Evolutionary conservation across 805 yeast species (phyloP).

Genomic region (Ogataea polymorpha): DNA sequence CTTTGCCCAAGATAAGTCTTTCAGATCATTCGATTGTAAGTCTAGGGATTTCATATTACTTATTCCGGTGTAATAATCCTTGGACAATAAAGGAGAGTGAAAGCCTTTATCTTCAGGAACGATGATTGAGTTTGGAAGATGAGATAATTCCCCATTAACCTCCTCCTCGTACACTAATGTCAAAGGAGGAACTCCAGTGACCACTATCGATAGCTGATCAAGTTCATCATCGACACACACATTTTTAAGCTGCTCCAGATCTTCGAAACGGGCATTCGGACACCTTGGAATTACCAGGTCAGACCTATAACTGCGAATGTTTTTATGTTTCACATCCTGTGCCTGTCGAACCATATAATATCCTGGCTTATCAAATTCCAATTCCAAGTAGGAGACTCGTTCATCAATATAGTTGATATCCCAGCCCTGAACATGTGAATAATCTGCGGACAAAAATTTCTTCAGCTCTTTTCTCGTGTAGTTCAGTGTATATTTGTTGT

Average conservation of each 20-base stretch:
- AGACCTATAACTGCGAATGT: conserved; percentile 56
- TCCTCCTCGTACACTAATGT: conserved; percentile 53
- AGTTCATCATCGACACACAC: conserved; percentile 67
- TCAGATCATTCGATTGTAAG: conserved; percentile 34
- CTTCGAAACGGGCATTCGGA: conserved; percentile 64
- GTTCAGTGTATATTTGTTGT: conserved; percentile 44
- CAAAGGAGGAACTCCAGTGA: conserved; percentile 78
- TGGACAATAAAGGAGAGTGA: conserved; percentile 46
- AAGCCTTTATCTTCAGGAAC: conserved; percentile 46
- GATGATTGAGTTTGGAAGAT: conserved; percentile 27
- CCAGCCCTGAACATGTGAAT: conserved; percentile 19
- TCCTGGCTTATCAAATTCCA: conserved; percentile 72
- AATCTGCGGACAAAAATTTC: conserved; percentile 29
- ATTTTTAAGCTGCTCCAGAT: conserved; percentile 33
- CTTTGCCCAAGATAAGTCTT: conserved; percentile 38
- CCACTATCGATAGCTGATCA: conserved; percentile 41
- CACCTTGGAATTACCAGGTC: conserved; percentile 70
- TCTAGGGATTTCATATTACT: conserved; percentile 16
- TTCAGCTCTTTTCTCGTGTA: conserved; percentile 57
- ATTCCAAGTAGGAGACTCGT: conserved; percentile 53
- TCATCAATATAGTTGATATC: conserved; percentile 30
- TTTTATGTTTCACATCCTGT: conserved; percentile 53
- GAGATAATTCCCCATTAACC: conserved; percentile 31
- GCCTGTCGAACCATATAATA: conserved; percentile 69
- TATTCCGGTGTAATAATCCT: conserved; percentile 27